These are phyloP conservation scores for Mycena albidolilacea DNA, from an alignment of 768 basidiomycete species.

Conservation along the genomic window DNA sequence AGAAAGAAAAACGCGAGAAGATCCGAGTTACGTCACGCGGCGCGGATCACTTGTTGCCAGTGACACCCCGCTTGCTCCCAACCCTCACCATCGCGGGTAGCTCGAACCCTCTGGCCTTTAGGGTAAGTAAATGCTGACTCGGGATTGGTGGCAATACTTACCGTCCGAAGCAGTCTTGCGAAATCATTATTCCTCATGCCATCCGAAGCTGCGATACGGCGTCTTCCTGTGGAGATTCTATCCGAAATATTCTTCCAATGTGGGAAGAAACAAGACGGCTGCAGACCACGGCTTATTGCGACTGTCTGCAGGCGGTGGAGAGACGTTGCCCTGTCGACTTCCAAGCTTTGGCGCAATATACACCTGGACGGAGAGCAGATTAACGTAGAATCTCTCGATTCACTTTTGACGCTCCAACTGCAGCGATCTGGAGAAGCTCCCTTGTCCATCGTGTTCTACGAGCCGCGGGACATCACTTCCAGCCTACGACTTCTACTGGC, in stretches of 20 bases:
- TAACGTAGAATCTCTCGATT: conserved; percentile 2
- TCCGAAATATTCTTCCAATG: conserved; percentile 32
- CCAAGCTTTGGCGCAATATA: conserved; percentile 28
- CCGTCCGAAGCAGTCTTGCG: too few species aligned
- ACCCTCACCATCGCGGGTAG: too few species aligned
- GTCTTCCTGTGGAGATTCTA: conserved; percentile 32
- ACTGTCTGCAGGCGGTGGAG: conserved; percentile 31
- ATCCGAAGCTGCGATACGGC: neutral
- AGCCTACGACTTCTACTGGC: conserved; percentile 21
- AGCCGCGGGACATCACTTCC: neutral
- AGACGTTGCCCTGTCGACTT: conserved; percentile 19
- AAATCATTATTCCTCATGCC: too few species aligned
- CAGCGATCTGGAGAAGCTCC: conserved; percentile 27
- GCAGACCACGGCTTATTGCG: conserved; percentile 24
- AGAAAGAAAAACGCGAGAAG: too few species aligned
- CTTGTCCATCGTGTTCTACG: conserved; percentile 11
- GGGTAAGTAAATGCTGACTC: too few species aligned
- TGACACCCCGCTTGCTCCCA: too few species aligned
- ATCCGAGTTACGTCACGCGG: too few species aligned
- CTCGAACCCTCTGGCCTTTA: too few species aligned
- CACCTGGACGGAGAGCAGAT: conserved; percentile 6
- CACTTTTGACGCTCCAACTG: conserved; percentile 28
- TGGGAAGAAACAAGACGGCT: neutral
- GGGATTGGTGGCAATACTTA: too few species aligned
- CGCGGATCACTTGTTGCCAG: too few species aligned